Percentiles rank a stretch among this genome's conserved stretches.
Evolutionary conservation across 2,329 filamentous ascomycete species (phyloP).

Genomic region (Paraconiothyrium brasiliense): DNA sequence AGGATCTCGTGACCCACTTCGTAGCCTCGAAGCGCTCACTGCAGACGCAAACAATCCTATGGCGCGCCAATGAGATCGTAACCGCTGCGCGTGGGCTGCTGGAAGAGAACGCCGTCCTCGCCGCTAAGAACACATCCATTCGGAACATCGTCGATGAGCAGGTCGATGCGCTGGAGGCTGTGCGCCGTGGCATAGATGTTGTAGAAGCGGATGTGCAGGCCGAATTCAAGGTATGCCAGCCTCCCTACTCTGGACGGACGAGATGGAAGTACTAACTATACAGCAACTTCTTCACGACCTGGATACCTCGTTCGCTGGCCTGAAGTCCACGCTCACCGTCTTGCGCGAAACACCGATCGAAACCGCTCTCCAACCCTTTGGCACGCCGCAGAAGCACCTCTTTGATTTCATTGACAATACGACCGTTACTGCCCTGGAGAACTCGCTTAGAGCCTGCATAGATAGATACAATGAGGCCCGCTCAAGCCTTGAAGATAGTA

Average conservation of each 20-base stretch:
- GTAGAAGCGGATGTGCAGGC: slow-evolving; percentile 53
- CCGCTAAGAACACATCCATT: slow-evolving; percentile 58
- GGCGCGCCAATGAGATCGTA: slow-evolving; percentile 87
- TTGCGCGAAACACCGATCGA: slow-evolving; percentile 73
- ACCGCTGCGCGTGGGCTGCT: slow-evolving; percentile 77
- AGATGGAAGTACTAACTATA: slow-evolving; percentile 16
- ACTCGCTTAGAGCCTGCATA: slow-evolving; percentile 75
- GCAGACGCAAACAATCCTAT: slow-evolving; percentile 82
- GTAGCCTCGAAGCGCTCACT: slow-evolving; percentile 88
- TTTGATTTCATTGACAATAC: slow-evolving; percentile 81
- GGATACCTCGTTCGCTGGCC: slow-evolving; percentile 71
- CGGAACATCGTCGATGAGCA: slow-evolving; percentile 55
- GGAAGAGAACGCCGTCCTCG: slow-evolving; percentile 79
- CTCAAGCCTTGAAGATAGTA: slow-evolving; percentile 62
- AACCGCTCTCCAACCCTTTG: slow-evolving; percentile 66
- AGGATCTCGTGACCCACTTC: slow-evolving; percentile 83
- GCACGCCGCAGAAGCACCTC: slow-evolving; percentile 64
- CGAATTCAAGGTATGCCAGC: slow-evolving; percentile 53
- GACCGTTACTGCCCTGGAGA: slow-evolving; percentile 71
- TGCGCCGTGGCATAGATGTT: slow-evolving; percentile 54
- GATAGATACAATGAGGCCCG: slow-evolving; percentile 75
- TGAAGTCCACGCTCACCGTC: slow-evolving; percentile 73
- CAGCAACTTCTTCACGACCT: slow-evolving; percentile 68
- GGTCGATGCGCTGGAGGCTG: slow-evolving; percentile 53
- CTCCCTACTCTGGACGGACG: not conserved